Evolutionary conservation across 73 alveolate genomes (phyloP), one percentile per base, ranked within the genome.

Genomic region (Paramecium octaurelia): DNA sequence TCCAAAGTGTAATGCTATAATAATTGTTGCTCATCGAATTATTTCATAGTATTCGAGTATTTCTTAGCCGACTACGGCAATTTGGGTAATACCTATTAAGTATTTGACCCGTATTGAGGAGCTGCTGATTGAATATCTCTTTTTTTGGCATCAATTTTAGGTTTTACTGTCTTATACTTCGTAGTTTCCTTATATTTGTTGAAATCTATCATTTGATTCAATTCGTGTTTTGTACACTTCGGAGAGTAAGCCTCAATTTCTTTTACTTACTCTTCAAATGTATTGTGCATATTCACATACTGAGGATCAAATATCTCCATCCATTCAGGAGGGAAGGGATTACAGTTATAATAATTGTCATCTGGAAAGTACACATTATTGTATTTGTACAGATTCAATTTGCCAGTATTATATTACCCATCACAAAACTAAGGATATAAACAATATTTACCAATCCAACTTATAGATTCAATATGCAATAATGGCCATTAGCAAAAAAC

Each of bases 321-420:
- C 98, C 99, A 96, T 76, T 95, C 98, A 36, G 95, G 92, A 8
- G 99, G 99, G 29, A 96, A 88, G 0, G 97, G 97, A 86, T 96
- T 97, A 5, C 96, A 95, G 54, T 95, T 96, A 38, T 94, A 95
- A 76, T 95, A 96, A 70, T 94, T 92, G 29, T 96, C 96, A 46
- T 95, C 97, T 27, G 99, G 99, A 58, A 96, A 95, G 77, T 96
- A 96, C 8, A 93, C 95, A 60, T 92, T 84, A 18, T 93, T 92
- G 58, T 93, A 85, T 60, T 95, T 95, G 77, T 94, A 92, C 27
- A 96, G 93, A 58, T 42, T 75, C 60, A 96, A 92, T 60, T 93
- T 95, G 38, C 95, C 97, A 23, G 97, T 96, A 68, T 95, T 96
- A 18, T 92, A 92, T 38, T 96, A 94, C 7, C 92, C 91, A 86